These are phyloP conservation scores for Calonectria hongkongensis DNA, from an alignment of 2,329 filamentous ascomycete genomes.

Conservation along the genomic window DNA sequence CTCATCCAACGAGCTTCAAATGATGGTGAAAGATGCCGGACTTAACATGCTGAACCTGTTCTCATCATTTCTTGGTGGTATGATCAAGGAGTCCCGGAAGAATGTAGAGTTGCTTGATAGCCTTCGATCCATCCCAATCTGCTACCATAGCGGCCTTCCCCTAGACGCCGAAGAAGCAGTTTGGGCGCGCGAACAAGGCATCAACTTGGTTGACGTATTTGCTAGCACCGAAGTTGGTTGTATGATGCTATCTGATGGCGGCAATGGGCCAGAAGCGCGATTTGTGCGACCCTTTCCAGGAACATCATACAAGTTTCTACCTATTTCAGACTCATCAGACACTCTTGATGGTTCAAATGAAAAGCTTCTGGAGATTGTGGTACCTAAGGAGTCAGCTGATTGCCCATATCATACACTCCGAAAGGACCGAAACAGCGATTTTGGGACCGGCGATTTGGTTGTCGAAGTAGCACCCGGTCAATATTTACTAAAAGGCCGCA, in stretches of 20 bases:
- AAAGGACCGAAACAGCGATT: neutral
- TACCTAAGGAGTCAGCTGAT: neutral
- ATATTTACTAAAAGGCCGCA: neutral
- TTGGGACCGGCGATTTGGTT: neutral
- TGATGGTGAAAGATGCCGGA: neutral
- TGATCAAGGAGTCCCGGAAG: neutral
- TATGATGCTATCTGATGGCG: neutral
- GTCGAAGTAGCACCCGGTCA: neutral
- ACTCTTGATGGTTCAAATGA: neutral
- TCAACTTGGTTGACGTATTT: neutral
- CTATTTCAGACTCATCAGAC: neutral
- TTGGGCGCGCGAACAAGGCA: neutral
- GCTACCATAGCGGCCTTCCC: neutral
- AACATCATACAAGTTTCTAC: neutral
- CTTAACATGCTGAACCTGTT: neutral
- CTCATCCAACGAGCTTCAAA: neutral
- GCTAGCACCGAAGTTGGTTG: neutral
- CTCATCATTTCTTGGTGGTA: neutral
- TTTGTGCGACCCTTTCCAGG: constrained; percentile 1
- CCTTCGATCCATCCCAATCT: neutral
- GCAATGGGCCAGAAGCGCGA: neutral
- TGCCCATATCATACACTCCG: neutral
- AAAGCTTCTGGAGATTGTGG: neutral
- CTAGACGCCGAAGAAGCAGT: neutral
- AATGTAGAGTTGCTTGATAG: neutral